phyloP scores from a whole-genome alignment of 768 basidiomycete species.

The Mycena vulgaris region DNA sequence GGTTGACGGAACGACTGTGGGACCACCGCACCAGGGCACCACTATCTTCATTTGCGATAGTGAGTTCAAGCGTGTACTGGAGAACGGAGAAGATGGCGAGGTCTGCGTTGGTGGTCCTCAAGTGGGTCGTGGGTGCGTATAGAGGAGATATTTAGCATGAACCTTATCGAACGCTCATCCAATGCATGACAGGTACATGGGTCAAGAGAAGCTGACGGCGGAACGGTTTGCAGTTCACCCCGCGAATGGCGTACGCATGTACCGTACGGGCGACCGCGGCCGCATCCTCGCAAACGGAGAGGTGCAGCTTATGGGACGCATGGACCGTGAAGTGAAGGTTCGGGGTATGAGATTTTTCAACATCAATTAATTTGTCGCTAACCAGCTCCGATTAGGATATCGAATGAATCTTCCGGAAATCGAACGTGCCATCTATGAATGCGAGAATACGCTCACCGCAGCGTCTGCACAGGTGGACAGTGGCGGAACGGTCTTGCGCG shows the following conservation, averaged over 20 bases:
- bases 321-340: not conserved
- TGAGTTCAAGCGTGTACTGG: not conserved
- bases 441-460: not conserved
- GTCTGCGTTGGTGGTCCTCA: not conserved
- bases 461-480: not conserved
- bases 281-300: not conserved
- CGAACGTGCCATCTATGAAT: not conserved
- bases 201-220: not conserved
- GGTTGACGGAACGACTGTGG: too few relatives aligned
- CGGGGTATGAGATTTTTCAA: not conserved
- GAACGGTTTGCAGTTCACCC: not conserved
- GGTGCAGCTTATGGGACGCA: not conserved
- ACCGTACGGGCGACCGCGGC: not conserved
- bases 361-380: not conserved
- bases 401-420: not conserved
- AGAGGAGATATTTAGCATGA: too few relatives aligned
- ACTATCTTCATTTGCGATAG: not conserved
- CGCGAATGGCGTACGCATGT: not conserved
- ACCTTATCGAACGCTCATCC: not conserved
- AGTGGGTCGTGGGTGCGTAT: not conserved
- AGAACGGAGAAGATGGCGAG: not conserved
- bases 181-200: not conserved
- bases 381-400: not conserved
- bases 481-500: not conserved
- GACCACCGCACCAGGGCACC: not conserved